Evolutionary conservation across 2,329 filamentous ascomycete species (phyloP), one percentile per base, ranked within the genome.

Genomic region (Cytospora leucostoma): DNA sequence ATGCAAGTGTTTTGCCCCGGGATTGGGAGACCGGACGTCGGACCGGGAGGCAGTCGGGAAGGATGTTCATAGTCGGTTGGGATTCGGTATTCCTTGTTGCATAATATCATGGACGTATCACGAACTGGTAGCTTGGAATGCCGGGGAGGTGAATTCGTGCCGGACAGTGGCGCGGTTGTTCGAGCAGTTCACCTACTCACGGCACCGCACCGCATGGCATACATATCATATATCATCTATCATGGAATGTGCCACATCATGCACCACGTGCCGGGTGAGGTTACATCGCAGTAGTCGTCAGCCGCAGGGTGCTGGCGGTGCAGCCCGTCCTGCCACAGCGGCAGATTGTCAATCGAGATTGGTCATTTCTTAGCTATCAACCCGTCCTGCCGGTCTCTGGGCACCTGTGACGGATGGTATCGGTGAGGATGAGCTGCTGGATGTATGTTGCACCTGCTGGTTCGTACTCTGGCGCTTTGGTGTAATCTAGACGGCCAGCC

Each of bases 51-150:
- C 35, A 27, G 21, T 15, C 17, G 44, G 33, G 32, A 58, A 19
- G n/a, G 56, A 38, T 59, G 56, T 49, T 27, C 33, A 49, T 49
- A 47, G 19, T 56, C 34, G 37, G 11, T 47, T 56, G 55, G 37
- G 37, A 49, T 56, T 19, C 19, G 15, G 38, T 27, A 44, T n/a
- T 13, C 21, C 27, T 40, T 44, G 21, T n/a, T 44, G 11, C 32
- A 56, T 56, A 56, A 44, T 47, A 49, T 56, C 27, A 56, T 44
- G 12, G 21, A 56, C 34, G 52, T 47, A 21, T 38, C n/a, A 35
- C 34, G 27, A 55, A 13, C 33, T 34, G n/a, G 34, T 17, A 21
- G 34, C 15, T 7, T 37, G n/a, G 19, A 6, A 7, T 17, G 11
- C n/a, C 15, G 34, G 53, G 34, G 53, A 27, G 53, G 34, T 4